These are phyloP conservation scores for Lipomyces sp. DNA, from an alignment of 805 yeast genomes.

Conservation along the genomic window DNA sequence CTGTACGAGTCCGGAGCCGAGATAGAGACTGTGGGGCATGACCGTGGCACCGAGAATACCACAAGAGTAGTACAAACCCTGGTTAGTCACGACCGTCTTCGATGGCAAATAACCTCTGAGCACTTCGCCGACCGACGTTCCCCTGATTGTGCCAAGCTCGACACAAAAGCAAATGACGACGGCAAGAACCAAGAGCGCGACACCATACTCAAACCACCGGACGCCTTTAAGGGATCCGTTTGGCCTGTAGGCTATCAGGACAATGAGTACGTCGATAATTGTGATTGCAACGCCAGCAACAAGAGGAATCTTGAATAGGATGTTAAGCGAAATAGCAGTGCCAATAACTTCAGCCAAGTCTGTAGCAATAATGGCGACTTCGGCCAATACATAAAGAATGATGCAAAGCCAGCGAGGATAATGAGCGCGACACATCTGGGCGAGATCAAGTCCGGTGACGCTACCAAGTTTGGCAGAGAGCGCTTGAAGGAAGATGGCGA, in stretches of 20 bases:
- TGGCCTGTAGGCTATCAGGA: conserved; percentile 85
- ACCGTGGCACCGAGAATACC: conserved; percentile 93
- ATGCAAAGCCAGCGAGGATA: conserved; percentile 58
- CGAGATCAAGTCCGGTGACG: conserved; percentile 91
- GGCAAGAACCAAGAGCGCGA: conserved; percentile 73
- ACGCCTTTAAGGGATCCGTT: conserved; percentile 79
- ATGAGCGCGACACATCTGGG: conserved; percentile 81
- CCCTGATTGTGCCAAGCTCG: conserved; percentile 72
- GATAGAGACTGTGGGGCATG: conserved; percentile 89
- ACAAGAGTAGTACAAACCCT: conserved; percentile 77
- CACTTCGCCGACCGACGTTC: conserved; percentile 57
- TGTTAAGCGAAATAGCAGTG: conserved; percentile 91
- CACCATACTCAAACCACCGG: conserved; percentile 80
- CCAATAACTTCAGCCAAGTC: conserved; percentile 98
- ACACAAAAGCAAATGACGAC: conserved; percentile 86
- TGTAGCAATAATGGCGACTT: conserved; percentile 89
- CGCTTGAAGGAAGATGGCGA: conserved; percentile 86
- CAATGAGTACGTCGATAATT: conserved; percentile 81
- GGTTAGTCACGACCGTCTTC: conserved; percentile 54
- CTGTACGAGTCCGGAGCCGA: conserved; percentile 89
- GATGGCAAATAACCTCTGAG: conserved; percentile 70
- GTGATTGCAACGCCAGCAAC: conserved; percentile 84
- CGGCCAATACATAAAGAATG: conserved; percentile 75
- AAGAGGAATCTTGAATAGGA: conserved; percentile 78
- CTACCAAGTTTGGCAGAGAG: conserved; percentile 88